phyloP scores from a whole-genome alignment of 768 basidiomycete genomes.

The Hygrophoropsis aurantiaca region DNA sequence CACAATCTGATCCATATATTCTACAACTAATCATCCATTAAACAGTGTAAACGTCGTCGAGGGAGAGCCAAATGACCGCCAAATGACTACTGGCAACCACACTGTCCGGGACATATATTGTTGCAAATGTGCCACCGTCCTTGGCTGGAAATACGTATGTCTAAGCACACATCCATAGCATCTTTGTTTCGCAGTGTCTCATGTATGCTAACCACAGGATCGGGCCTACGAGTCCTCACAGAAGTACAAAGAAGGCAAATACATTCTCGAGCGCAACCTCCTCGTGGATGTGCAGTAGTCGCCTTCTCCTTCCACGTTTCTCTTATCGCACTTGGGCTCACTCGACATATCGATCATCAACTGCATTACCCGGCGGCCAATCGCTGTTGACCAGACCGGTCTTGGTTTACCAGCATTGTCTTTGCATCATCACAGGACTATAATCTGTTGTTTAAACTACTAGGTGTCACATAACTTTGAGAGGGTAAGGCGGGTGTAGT shows the following conservation, averaged over 20 bases:
- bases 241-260: conserved; percentile 99
- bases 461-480: conserved; percentile 15
- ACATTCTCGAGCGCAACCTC: conserved; percentile 92
- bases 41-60: conserved; percentile 87
- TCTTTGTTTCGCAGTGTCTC: background rate
- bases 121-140: conserved; percentile 77
- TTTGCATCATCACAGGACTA: conserved; percentile 13
- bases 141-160: conserved; percentile 99
- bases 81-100: conserved; percentile 97
- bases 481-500: conserved; percentile 1
- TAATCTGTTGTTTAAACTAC: conserved; percentile 21
- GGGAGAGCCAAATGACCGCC: conserved; percentile 86
- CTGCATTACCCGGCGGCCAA: conserved; percentile 14
- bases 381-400: conserved; percentile 11
- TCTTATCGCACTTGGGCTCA: conserved; percentile 2
- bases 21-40: conserved; percentile 7
- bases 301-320: conserved; percentile 5
- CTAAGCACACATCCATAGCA: conserved; percentile 4
- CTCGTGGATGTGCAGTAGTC: conserved; percentile 80
- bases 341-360: conserved; percentile 8
- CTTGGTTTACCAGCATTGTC: conserved; percentile 14
- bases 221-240: conserved; percentile 86
- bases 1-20: conserved; percentile 13
- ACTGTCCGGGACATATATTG: conserved; percentile 96
- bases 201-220: conserved; percentile 54